Percentiles rank a stretch among this genome's conserved stretches.
Evolutionary conservation across 352 stramenopile genomes (phyloP).

Genomic region (Saprolegnia diclina): DNA sequence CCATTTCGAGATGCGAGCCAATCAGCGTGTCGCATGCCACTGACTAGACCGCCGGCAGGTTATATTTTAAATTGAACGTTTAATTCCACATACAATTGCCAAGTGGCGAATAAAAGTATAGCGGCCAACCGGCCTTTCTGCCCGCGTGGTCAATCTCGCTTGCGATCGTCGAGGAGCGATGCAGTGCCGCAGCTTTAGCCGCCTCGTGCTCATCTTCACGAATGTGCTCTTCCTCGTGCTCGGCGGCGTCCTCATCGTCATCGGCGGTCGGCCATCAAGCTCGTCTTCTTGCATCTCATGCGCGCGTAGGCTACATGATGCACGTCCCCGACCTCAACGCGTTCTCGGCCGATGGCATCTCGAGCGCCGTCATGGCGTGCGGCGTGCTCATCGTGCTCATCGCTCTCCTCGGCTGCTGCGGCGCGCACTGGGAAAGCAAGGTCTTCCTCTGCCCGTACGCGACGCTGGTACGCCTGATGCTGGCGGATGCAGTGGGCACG

Average conservation of each 20-base stretch:
- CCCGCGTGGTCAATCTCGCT: background rate
- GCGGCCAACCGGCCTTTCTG: background rate
- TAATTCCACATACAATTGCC: background rate
- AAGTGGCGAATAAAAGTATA: background rate
- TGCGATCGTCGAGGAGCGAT: background rate
- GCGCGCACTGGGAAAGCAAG: constrained; percentile 81
- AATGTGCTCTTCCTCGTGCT: constrained; percentile 83
- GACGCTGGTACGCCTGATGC: constrained; percentile 38
- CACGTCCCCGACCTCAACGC: constrained; percentile 69
- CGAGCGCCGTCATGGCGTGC: constrained; percentile 73
- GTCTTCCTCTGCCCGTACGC: constrained; percentile 80
- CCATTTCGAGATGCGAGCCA: background rate
- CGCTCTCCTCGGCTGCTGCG: constrained; percentile 67
- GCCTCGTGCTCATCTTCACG: constrained; percentile 80
- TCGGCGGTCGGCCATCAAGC: constrained; percentile 46
- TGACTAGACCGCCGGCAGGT: background rate
- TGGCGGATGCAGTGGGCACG: no score
- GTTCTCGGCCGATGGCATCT: constrained; percentile 74
- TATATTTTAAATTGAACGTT: background rate
- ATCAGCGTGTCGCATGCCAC: background rate
- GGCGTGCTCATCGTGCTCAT: constrained; percentile 73
- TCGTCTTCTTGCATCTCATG: no score
- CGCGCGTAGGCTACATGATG: constrained; percentile 64
- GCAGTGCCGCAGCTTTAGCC: constrained; percentile 60
- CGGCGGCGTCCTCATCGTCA: constrained; percentile 70